These are phyloP conservation scores for Syzygium aqueum DNA, from an alignment of 345 rosid genomes.

Conservation along the genomic window DNA sequence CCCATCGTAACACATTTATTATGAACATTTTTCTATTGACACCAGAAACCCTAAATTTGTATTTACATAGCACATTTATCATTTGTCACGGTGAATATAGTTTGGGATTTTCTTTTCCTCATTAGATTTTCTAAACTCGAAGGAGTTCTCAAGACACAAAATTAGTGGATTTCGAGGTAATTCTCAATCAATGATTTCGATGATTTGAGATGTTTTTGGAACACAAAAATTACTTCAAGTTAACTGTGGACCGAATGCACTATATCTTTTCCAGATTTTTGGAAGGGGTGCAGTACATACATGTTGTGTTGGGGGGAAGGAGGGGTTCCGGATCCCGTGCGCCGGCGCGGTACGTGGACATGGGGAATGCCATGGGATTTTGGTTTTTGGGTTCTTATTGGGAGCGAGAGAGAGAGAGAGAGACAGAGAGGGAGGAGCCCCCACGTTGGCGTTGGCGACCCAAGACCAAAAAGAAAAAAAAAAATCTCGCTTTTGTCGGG, in stretches of 20 bases:
- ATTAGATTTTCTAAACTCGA: too few relatives aligned
- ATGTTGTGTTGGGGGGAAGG: not conserved
- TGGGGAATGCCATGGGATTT: not conserved
- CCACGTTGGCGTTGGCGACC: not conserved
- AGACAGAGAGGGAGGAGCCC: not conserved
- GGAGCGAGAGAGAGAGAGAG: not conserved
- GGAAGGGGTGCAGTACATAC: accelerated
- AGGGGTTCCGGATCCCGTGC: not conserved
- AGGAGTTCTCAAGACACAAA: accelerated
- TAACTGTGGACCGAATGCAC: not conserved
- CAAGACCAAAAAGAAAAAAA: not conserved
- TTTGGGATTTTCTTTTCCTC: too few relatives aligned
- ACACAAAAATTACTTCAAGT: not conserved
- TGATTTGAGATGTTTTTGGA: not conserved
- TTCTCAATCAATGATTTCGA: not conserved
- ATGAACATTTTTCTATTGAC: too few relatives aligned
- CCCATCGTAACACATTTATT: too few relatives aligned
- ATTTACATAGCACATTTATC: too few relatives aligned
- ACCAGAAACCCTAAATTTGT: too few relatives aligned
- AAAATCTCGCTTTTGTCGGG: not conserved
- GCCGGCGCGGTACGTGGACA: not conserved
- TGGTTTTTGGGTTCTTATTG: not conserved
- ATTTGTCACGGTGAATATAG: too few relatives aligned
- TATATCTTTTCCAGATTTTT: too few relatives aligned
- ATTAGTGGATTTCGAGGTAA: not conserved